Percentiles rank a stretch among this genome's conserved stretches.
Conservation (phyloP, 2,329 filamentous ascomycete genomes). For the Colletotrichum nymphaeae region DNA sequence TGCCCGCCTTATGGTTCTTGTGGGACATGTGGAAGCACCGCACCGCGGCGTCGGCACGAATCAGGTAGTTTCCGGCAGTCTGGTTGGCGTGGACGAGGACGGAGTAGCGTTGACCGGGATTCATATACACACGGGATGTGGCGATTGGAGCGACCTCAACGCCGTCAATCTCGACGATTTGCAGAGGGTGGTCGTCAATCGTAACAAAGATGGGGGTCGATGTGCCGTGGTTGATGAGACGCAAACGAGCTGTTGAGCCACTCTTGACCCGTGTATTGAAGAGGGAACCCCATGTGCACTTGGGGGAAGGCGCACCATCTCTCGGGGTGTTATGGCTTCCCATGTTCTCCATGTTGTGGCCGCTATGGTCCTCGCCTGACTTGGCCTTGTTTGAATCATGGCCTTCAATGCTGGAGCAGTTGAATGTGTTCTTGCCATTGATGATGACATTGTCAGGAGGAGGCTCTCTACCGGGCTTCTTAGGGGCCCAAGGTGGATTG, state of each 20-base stretch:
- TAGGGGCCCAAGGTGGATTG: conserved; percentile 44
- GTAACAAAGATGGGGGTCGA: conserved; percentile 52
- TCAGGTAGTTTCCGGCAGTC: conserved; percentile 45
- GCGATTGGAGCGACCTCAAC: conserved; percentile 49
- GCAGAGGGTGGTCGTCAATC: conserved; percentile 50
- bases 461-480: conserved; percentile 51
- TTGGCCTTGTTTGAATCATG: conserved; percentile 37
- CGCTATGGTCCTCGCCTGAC: conserved; percentile 2
- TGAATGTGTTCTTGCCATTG: conserved; percentile 51
- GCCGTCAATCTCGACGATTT: conserved; percentile 54
- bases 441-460: conserved; percentile 53
- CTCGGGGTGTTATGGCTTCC: conserved; percentile 10
- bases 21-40: conserved; percentile 34
- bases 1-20: conserved; percentile 17
- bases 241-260: conserved; percentile 45
- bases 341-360: conserved; percentile 17
- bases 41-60: conserved; percentile 44
- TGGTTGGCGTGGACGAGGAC: conserved; percentile 49
- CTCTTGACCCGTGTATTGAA: conserved; percentile 46
- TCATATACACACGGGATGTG: conserved; percentile 49
- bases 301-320: neutral
- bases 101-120: conserved; percentile 52
- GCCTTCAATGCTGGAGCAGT: conserved; percentile 42
- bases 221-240: conserved; percentile 54
- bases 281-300: conserved; percentile 45